Evolutionary conservation across 1,284 basidiomycete genomes (phyloP).

Genomic region (Moesziomyces globuligerus): DNA sequence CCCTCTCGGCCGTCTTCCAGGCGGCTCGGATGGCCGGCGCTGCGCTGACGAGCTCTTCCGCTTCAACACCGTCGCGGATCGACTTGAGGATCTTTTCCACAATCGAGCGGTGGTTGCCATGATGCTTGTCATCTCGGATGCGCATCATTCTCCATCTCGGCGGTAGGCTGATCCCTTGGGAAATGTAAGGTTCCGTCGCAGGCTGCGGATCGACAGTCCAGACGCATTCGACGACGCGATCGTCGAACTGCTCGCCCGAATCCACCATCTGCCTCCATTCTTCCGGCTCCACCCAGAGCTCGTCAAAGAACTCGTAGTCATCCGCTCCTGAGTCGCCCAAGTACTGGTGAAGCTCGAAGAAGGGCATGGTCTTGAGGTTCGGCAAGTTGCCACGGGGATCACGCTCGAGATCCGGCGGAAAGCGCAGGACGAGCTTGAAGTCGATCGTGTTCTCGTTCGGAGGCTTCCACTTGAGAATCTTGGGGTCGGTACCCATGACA

Average conservation of each 20-base stretch:
- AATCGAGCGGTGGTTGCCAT: conserved; percentile 62
- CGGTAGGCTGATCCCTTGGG: conserved; percentile 30
- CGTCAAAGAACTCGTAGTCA: conserved; percentile 84
- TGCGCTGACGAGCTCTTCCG: conserved; percentile 51
- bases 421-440: conserved; percentile 91
- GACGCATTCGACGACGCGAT: conserved; percentile 90
- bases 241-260: conserved; percentile 86
- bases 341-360: conserved; percentile 83
- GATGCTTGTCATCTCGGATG: conserved; percentile 63
- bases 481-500: conserved; percentile 85
- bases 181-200: conserved; percentile 35
- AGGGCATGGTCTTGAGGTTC: conserved; percentile 84
- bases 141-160: conserved; percentile 64
- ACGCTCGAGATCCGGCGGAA: conserved; percentile 74
- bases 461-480: conserved; percentile 97
- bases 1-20: conserved; percentile 56
- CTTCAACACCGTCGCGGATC: conserved; percentile 63
- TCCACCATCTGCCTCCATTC: conserved; percentile 94
- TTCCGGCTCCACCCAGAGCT: conserved; percentile 83
- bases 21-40: conserved; percentile 55
- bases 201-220: conserved; percentile 75
- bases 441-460: conserved; percentile 98
- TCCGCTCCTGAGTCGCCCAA: conserved; percentile 55
- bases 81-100: conserved; percentile 60
- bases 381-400: conserved; percentile 70